phyloP scores from a whole-genome alignment of 805 yeast genomes.

The Yueomyces sp. region DNA sequence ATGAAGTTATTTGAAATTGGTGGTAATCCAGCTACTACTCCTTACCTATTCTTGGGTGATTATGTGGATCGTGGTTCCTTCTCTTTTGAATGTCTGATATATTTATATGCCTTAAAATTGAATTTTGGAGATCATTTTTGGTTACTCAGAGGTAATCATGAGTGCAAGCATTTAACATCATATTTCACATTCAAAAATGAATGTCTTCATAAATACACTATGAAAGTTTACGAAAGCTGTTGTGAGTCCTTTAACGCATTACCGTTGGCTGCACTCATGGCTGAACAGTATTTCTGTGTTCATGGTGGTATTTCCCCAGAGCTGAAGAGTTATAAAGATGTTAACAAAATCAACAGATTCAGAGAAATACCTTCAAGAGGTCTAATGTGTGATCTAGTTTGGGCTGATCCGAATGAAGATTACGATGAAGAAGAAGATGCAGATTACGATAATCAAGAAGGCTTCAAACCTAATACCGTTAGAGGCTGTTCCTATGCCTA shows the following conservation, averaged over 20 bases:
- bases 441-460: slow-evolving; percentile 1
- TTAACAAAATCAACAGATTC: slow-evolving; percentile 62
- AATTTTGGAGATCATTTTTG: slow-evolving; percentile 62
- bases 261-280: slow-evolving; percentile 89
- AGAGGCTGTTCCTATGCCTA: slow-evolving; percentile 91
- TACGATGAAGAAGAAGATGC: slow-evolving; percentile 44
- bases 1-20: slow-evolving; percentile 88
- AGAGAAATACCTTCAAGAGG: slow-evolving; percentile 91
- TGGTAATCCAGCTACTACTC: slow-evolving; percentile 68
- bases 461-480: slow-evolving; percentile 51
- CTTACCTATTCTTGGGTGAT: slow-evolving; percentile 81
- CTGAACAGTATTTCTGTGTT: slow-evolving; percentile 86
- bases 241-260: slow-evolving; percentile 70
- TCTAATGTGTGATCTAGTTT: slow-evolving; percentile 82
- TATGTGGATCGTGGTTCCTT: slow-evolving; percentile 92
- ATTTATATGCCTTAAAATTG: slow-evolving; percentile 66
- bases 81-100: slow-evolving; percentile 69
- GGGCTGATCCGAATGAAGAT: slow-evolving; percentile 94
- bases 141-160: slow-evolving; percentile 90
- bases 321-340: slow-evolving; percentile 52
- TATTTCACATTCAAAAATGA: slow-evolving; percentile 89
- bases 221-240: slow-evolving; percentile 53
- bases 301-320: slow-evolving; percentile 95
- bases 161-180: slow-evolving; percentile 82
- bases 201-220: slow-evolving; percentile 71